Evolutionary conservation across 148 eudicot genomes (phyloP), one percentile per base, ranked within the genome.

Genomic region (Silene conica): DNA sequence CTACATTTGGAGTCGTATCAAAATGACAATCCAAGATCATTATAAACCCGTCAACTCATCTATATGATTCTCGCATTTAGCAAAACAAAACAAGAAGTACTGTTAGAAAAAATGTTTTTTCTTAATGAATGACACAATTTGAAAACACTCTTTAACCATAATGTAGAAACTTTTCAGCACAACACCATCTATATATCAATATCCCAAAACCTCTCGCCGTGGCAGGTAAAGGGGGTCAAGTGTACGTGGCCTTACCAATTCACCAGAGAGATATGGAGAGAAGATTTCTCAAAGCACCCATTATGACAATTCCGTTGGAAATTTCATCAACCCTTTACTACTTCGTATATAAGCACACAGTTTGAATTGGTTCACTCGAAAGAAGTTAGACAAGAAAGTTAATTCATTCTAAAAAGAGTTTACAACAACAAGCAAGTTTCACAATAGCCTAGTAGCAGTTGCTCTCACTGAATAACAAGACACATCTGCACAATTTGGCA

Each of bases 381-480:
- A n/a, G n/a, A n/a, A n/a, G n/a, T n/a, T n/a, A n/a, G n/a, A n/a
- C n/a, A n/a, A n/a, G n/a, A n/a, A n/a, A n/a, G n/a, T n/a, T n/a
- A n/a, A n/a, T 18, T 18, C 45, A 72, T 65, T 63, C 72, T 18
- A 50, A 8, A 48, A 54, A 52, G 55, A 6, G 70, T 70, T 78
- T 82, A 90, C 96, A 71, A 88, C 87, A 77, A 90, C 84, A 69
- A 90, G 88, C 84, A 69, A 90, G 88, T 76, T 80, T 82, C 22
- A 82, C 73, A 77, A 90, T 87, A 48, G 92, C 74, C 90, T 92
- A 62, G 88, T 90, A 69, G 96, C 90, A 74, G 88, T 87, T 43
- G 83, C 80, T 46, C 96, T 85, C 20, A 90, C 96, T 52, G 89
- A 89, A 80, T 81, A 84, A 54, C 85, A 90, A 73, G 92, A 88